phyloP scores from a whole-genome alignment of 139 green algal species.

The Chlamydomonas applanata region DNA sequence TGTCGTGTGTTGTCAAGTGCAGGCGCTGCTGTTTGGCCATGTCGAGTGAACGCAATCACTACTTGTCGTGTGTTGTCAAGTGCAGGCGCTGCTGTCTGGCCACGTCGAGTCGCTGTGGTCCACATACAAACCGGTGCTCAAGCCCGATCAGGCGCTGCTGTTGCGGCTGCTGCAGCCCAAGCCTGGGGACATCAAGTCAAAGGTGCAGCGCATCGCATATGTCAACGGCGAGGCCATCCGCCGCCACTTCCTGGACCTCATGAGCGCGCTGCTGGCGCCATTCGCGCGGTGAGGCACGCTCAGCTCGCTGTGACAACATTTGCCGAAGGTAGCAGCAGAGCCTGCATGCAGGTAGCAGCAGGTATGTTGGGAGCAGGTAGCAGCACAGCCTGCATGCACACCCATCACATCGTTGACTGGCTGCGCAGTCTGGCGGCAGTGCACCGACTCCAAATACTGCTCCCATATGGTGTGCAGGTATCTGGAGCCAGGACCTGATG shows the following conservation, averaged over 20 bases:
- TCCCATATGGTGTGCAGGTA: background rate
- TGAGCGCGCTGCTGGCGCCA: conserved; percentile 8
- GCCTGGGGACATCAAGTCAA: conserved; percentile 33
- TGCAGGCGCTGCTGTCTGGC: conserved; percentile 53
- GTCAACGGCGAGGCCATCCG: conserved; percentile 60
- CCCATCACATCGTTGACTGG: no score
- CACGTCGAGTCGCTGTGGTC: conserved; percentile 70
- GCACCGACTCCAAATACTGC: no score
- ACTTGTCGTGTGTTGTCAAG: background rate
- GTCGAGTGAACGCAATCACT: conserved; percentile 41
- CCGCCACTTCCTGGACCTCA: conserved; percentile 29
- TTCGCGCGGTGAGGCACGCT: conserved; percentile 14
- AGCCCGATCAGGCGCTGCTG: conserved; percentile 49
- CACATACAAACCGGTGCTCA: conserved; percentile 50
- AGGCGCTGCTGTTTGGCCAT: conserved; percentile 61
- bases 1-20: background rate
- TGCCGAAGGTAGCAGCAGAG: no score
- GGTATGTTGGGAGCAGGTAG: no score
- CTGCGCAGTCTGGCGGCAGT: no score
- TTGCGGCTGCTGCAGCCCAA: conserved; percentile 26
- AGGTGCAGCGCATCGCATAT: conserved; percentile 45
- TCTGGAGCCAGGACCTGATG: background rate
- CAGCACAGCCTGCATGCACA: no score
- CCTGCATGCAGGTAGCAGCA: no score
- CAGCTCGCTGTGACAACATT: no score